phyloP scores from a whole-genome alignment of 176 grass and related monocot genomes.

The Cenchrus fungigraminus region DNA sequence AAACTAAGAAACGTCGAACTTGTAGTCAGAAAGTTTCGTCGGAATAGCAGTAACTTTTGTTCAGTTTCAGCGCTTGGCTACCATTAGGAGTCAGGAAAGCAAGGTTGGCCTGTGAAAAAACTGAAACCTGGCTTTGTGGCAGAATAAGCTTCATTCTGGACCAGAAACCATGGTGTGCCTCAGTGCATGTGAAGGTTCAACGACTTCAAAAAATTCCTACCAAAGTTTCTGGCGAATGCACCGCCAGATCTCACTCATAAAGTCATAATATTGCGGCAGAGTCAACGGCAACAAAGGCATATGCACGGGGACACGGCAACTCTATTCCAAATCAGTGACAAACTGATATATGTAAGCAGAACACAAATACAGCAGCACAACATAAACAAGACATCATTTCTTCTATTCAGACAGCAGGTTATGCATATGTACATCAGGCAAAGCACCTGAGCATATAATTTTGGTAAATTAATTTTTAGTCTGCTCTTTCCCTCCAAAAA shows the following conservation, averaged over 20 bases:
- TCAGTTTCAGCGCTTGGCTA: no score
- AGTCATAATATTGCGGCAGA: neutral
- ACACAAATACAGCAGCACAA: neutral
- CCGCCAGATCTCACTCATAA: neutral
- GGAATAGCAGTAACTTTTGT: no score
- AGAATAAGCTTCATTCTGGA: neutral
- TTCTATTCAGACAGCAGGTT: neutral
- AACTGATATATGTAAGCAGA: neutral
- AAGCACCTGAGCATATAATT: neutral
- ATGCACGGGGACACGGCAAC: neutral
- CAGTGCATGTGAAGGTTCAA: no score
- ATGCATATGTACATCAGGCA: conserved; percentile 5
- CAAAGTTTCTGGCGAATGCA: neutral
- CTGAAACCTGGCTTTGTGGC: neutral
- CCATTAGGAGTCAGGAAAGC: neutral
- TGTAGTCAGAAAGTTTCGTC: neutral
- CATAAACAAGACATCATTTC: neutral
- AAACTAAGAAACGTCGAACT: neutral
- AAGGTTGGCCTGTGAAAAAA: neutral
- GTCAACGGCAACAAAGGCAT: neutral
- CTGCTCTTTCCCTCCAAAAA: neutral
- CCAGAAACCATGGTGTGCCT: no score
- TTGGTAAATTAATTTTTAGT: neutral
- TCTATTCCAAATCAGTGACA: neutral
- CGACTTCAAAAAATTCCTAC: neutral